Evolutionary conservation across 805 yeast species (phyloP).

Genomic region (Wickerhamiella sorbophila): DNA sequence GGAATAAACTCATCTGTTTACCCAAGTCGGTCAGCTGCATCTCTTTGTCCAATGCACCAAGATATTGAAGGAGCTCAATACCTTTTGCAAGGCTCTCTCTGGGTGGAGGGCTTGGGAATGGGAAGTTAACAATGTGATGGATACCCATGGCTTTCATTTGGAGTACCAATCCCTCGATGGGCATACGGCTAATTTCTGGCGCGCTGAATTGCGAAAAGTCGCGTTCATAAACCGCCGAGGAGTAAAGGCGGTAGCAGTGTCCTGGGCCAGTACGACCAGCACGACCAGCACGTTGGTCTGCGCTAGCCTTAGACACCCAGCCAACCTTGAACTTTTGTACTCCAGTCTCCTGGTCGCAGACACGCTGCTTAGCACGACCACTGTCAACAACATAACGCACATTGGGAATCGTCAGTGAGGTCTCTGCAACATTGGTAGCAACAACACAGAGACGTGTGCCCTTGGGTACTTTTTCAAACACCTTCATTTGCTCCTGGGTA

Average conservation of each 20-base stretch:
- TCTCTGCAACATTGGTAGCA: constrained; percentile 96
- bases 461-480: constrained; percentile 70
- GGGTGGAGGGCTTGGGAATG: constrained; percentile 91
- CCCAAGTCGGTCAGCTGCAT: constrained; percentile 65
- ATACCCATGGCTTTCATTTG: constrained; percentile 97
- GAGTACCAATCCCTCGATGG: constrained; percentile 88
- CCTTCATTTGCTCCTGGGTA: constrained; percentile 89
- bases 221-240: constrained; percentile 85
- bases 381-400: constrained; percentile 89
- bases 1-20: constrained; percentile 74
- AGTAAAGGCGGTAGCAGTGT: constrained; percentile 80
- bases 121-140: constrained; percentile 77
- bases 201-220: constrained; percentile 68
- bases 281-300: constrained; percentile 90
- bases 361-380: constrained; percentile 85
- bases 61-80: constrained; percentile 45
- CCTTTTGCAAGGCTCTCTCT: constrained; percentile 45
- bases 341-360: constrained; percentile 66
- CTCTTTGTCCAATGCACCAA: constrained; percentile 61
- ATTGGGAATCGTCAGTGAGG: constrained; percentile 92
- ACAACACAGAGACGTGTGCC: constrained; percentile 83
- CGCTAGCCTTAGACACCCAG: constrained; percentile 92
- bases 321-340: constrained; percentile 84
- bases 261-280: constrained; percentile 99
- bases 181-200: constrained; percentile 91